Evolutionary conservation across 2,329 filamentous ascomycete genomes (phyloP).

Genomic region (Drechslerella stenobrocha): DNA sequence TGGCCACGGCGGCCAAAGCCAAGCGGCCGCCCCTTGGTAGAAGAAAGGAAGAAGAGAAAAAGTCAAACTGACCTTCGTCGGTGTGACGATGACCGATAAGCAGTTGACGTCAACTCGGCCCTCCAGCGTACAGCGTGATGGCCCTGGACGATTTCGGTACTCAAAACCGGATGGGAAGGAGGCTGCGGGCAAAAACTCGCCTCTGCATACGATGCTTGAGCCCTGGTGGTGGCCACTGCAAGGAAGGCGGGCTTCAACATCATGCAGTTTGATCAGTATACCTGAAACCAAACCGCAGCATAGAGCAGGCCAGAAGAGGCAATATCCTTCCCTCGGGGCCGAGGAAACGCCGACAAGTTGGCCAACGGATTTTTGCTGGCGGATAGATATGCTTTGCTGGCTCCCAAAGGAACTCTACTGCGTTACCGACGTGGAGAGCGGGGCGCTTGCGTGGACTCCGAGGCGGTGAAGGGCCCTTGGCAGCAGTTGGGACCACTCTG

Average conservation of each 20-base stretch:
- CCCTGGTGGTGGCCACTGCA: constrained; percentile 2
- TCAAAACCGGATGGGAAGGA: background rate
- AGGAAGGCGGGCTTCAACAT: background rate
- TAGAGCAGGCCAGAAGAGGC: too few species aligned
- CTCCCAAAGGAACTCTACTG: background rate
- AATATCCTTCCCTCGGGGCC: too few species aligned
- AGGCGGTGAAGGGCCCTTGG: constrained; percentile 21
- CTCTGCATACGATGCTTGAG: background rate
- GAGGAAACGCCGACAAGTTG: too few species aligned
- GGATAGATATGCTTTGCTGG: background rate
- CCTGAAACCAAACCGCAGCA: too few species aligned
- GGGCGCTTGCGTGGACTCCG: constrained; percentile 22
- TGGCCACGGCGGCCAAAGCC: background rate
- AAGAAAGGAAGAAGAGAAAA: background rate
- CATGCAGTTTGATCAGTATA: background rate
- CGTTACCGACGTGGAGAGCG: constrained; percentile 1
- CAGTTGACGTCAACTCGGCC: constrained; percentile 47
- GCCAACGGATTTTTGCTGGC: background rate
- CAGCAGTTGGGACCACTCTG: background rate
- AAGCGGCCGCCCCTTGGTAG: constrained; percentile 5
- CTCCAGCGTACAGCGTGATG: background rate
- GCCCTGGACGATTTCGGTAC: background rate
- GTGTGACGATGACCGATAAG: constrained; percentile 40
- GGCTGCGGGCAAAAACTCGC: background rate
- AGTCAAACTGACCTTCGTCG: constrained; percentile 2